Evolutionary conservation across 805 yeast genomes (phyloP), one percentile per base, ranked within the genome.

Genomic region (Saturnispora halmiae): DNA sequence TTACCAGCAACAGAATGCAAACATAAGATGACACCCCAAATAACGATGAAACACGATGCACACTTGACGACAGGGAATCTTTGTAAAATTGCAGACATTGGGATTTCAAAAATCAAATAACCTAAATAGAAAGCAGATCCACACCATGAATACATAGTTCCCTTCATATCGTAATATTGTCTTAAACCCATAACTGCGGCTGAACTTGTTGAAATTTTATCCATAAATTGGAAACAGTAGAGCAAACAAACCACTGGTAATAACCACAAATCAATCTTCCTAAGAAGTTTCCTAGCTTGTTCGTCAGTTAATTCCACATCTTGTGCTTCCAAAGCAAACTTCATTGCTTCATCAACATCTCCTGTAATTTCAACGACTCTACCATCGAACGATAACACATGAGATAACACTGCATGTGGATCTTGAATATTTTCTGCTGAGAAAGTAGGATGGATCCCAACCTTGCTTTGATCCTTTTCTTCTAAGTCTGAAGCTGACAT

Each of bases 171-270:
- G 42, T 74, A 55, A 45, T 74, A 79, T 2, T 54, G 53, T 40
- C 67, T 54, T 16, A 79, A 50, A 2, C 82, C 83, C 68, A 76
- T 52, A 39, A 79, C 65, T 1, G 82, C 67, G 0, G 83, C 81
- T 41, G 67, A 69, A 18, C 73, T 62, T 36, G 64, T 67, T 3
- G 80, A 60, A 16, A 63, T 58, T 53, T 78, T 78, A 58, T 78
- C 85, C 77, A 78, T 72, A 47, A 65, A 72, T 55, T 76, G 82
- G 16, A 69, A 55, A 11, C 72, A 65, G 55, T 73, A 72, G 20
- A 73, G 50, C 19, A 67, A 42, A 46, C 71, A 67, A 58, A 77
- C 61, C 39, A 75, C 43, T 1, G 82, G 77, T 50, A 73, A 56
- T 46, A 77, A 46, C 44, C 56, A 66, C 15, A 66, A 33, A 51